Base-by-base conservation (phyloP, 169 alveolate genomes). In the Cardiosporidium cionae region DNA sequence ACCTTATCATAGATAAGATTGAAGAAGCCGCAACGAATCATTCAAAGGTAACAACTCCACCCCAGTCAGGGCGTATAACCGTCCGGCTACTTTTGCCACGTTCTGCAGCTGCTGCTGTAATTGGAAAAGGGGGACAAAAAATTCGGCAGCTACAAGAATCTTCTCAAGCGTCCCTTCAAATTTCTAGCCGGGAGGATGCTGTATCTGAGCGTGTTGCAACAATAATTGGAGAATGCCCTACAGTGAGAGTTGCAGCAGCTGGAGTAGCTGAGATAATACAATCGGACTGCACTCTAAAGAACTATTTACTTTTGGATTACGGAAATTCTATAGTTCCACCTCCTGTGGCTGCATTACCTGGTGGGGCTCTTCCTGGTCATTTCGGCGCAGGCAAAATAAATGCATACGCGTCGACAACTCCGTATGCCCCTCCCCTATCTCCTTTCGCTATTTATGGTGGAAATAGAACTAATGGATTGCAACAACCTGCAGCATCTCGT, bases 391-490 rank as follows among this genome's bases (percentile, higher is more conserved):
- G n/a, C n/a, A n/a, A n/a, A n/a, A n/a, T n/a, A n/a, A n/a, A n/a
- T n/a, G 32, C 54, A 0, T 27, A 7, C 66, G 2, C 9, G 9
- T 3, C 65, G 27, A 31, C 65, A 1, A 23, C 67, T 33, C 67
- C 67, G 36, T 7, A 65, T 32, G 4, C 22, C 29, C 28, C 34
- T 74, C 52, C 34, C 33, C 44, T 27, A 62, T 7, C 31, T 35
- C 34, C 34, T 74, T 27, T 74, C 54, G 4, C 70, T 52, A 0
- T 75, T 75, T 63, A 66, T 52, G 58, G 35, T 75, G 2, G 74
- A 74, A 32, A 70, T 74, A n/a, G 27, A 68, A 16, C 34, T 54
- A 0, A 33, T 74, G 63, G 68, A 66, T 32, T 74, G 81, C 62
- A 74, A 68, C 70, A 75, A 75, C 28, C 76, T 74, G 23, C n/a